These are phyloP conservation scores for Salix exigua DNA, from an alignment of 345 rosid species.

Conservation along the genomic window DNA sequence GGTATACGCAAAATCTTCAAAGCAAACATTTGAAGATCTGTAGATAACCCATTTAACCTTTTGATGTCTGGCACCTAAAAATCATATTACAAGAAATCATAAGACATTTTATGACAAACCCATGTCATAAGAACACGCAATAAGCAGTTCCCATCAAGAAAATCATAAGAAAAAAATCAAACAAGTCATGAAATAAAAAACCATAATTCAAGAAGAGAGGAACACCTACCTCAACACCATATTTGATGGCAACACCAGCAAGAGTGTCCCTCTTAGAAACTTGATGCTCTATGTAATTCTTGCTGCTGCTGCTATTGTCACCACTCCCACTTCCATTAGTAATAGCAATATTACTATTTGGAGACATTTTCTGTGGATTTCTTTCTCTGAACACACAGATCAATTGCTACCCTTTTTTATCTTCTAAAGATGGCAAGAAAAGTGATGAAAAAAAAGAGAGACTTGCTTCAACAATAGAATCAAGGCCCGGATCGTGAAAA, in stretches of 20 bases:
- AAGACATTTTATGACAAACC: neutral
- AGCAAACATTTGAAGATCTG: conserved; percentile 94
- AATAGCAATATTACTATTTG: conserved; percentile 13
- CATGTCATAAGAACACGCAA: neutral
- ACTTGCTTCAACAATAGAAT: neutral
- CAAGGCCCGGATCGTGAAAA: neutral
- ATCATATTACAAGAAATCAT: neutral
- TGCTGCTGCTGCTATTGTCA: neutral
- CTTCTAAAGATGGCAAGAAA: neutral
- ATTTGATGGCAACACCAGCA: conserved; percentile 89
- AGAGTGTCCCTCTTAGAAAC: conserved; percentile 83
- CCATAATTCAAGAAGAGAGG: neutral
- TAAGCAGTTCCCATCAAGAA: neutral
- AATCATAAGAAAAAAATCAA: neutral
- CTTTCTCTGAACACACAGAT: neutral
- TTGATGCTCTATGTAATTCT: conserved; percentile 51
- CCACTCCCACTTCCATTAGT: neutral
- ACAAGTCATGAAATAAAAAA: neutral
- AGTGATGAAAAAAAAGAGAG: neutral
- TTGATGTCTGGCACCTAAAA: conserved; percentile 77
- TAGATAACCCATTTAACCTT: conserved; percentile 71
- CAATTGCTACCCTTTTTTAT: neutral
- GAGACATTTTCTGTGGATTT: conserved; percentile 28
- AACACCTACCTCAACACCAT: conserved; percentile 93
- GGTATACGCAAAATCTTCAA: conserved; percentile 69